Base-by-base conservation (phyloP, 176 grass and related monocot species). In the Neostapfia colusana region DNA sequence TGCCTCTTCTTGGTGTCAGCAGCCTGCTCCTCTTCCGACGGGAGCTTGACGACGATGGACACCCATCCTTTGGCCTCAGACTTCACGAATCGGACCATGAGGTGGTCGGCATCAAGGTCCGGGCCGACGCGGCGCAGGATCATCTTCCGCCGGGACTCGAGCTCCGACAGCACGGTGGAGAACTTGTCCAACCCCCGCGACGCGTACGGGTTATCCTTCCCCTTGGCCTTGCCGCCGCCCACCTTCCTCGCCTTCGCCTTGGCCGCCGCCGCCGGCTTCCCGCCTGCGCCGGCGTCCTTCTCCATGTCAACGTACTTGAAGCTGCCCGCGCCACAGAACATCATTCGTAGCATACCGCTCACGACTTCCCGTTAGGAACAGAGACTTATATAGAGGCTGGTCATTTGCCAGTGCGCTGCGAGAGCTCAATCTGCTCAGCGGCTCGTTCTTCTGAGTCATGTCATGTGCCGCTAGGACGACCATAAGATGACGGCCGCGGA, bases 171-270 rank as follows among this genome's bases (percentile, higher is more conserved):
- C 54, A 98, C 82, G 40, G 87, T 84, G 64, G 91, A 94, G 95
- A 90, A 98, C 85, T 98, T 98, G 73, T 98, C 95, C 1, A 98
- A 89, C 44, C 95, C 95, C 38, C 87, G 82, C 65, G 84, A 72
- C 55, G 95, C 81, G 53, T 88, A 98, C 8, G 91, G 95, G 70
- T 98, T 92, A 40, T 23, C 85, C 57, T 48, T 88, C 63, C 72
- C 80, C 80, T 82, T 88, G 2, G 20, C 0, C 51, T 54, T 54
- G 20, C 51, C 20, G 18, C 51, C 51, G 4, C 28, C 7, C 35
- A 24, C 31, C 56, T 84, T 78, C 60, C 41, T 50, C 6, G 3
- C 48, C 77, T 69, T 37, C 13, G 39, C 31, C 55, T 12, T 26
- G 10, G 40, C 18, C 25, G 13, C 18, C 58, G 31, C 14, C 80